Percentiles rank a stretch among this genome's conserved stretches.
phyloP scores from a whole-genome alignment of 2,329 filamentous ascomycete genomes.

The Neurospora sp. region DNA sequence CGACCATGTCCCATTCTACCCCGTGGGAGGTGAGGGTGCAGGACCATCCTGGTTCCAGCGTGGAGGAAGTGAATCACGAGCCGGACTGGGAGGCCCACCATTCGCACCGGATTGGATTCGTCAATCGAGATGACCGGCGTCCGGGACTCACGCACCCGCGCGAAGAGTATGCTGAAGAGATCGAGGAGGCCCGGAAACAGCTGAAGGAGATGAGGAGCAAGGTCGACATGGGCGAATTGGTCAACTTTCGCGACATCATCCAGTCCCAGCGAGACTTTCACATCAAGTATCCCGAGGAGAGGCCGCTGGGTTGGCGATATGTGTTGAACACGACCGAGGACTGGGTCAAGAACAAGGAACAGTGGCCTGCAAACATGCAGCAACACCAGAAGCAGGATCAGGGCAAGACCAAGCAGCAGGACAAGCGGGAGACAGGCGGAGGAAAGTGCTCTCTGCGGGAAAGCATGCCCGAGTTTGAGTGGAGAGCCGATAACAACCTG shows the following conservation, averaged over 20 bases:
- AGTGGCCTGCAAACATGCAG: slow-evolving; percentile 37
- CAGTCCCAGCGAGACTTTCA: slow-evolving; percentile 30
- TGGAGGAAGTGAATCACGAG: slow-evolving; percentile 5
- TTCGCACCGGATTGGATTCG: slow-evolving; percentile 7
- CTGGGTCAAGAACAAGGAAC: slow-evolving; percentile 36
- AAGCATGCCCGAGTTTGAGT: not conserved
- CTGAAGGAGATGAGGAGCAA: not conserved
- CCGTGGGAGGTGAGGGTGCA: slow-evolving; percentile 6
- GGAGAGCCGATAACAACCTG: not conserved
- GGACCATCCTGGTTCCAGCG: slow-evolving; percentile 9
- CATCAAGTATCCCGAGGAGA: slow-evolving; percentile 31
- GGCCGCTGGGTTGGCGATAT: slow-evolving; percentile 38
- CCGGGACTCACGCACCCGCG: not conserved
- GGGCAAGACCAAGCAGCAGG: slow-evolving; percentile 10
- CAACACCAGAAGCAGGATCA: slow-evolving; percentile 23
- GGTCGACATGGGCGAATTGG: not conserved
- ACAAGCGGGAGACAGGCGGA: slow-evolving; percentile 11
- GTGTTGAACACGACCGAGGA: slow-evolving; percentile 38
- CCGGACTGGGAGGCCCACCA: slow-evolving; percentile 5
- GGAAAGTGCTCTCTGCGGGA: not conserved
- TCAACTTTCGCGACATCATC: slow-evolving; percentile 11
- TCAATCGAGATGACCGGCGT: slow-evolving; percentile 5
- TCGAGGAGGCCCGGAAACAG: slow-evolving; percentile 2
- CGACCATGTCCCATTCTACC: not conserved
- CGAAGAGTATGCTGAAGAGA: slow-evolving; percentile 3